Base-by-base conservation (phyloP, 345 rosid genomes). In the Eucalyptus viminalis region DNA sequence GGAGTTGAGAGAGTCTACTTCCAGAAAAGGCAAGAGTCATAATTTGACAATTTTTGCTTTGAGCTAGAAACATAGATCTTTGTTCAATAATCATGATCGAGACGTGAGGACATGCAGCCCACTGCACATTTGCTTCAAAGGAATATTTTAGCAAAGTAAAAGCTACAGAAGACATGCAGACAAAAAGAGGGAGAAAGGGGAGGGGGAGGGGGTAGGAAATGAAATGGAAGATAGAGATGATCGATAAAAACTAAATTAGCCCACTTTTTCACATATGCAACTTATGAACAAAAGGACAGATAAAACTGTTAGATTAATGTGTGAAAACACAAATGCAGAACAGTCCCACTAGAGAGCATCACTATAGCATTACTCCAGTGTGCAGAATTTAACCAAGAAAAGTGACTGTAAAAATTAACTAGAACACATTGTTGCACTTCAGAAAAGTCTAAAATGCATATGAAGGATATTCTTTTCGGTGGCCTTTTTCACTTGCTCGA, bases 401-500 rank as follows among this genome's bases (percentile, higher is more conserved):
- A 87, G 58, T 62, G 49, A 37, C 88, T 8, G 44, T 34, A 50
- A 51, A 86, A 87, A 34, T 49, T 49, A 56, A 51, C 27, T 49
- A 43, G 8, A 87, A 53, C 21, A 14, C 67, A 53, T n/a, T 56
- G 43, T 8, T 37, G 67, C 21, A 34, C 47, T 76, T 40, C 43
- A 87, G 47, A 50, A 51, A 76, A 40, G 85, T 50, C n/a, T 43
- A 88, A 72, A 65, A 60, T 81, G 86, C 67, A 60, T 43, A 91
- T 22, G 91, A 97, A 98, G 99, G 99, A 98, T 98, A 98, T 97
- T 97, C 98, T 92, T 98, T 98, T 90, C 98, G 94, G 49, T 91
- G 96, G 45, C 99, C 99, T 94, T 92, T 90, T 86, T 98, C 99
- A 93, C 99, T 98, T 37, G 99, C 99, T 91, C 99, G 99, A 95